Evolutionary conservation across 2,329 filamentous ascomycete species (phyloP).

Genomic region (Fusarium nodosum): DNA sequence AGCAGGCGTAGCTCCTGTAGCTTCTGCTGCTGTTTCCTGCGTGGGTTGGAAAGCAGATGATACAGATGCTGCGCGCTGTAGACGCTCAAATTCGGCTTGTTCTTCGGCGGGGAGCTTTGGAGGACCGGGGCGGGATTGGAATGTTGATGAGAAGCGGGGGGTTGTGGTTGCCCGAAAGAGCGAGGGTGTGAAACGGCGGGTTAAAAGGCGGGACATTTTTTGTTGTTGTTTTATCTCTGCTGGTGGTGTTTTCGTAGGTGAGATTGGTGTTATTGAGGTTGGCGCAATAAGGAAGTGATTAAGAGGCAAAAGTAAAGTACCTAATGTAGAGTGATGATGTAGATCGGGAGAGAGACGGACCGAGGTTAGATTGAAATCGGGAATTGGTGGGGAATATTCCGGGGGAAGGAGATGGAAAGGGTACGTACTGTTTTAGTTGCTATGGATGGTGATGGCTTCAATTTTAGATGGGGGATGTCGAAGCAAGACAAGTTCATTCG

Average conservation of each 20-base stretch:
- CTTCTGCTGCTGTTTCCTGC: constrained; percentile 2
- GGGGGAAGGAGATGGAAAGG: not conserved
- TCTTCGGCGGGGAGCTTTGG: constrained; percentile 89
- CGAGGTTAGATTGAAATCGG: constrained; percentile 36
- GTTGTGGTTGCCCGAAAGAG: constrained; percentile 55
- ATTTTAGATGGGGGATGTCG: not conserved
- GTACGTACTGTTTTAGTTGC: constrained; percentile 6
- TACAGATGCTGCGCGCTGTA: constrained; percentile 75
- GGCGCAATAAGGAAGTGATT: not conserved
- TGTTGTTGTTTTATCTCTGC: not conserved
- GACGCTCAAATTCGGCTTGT: constrained; percentile 89
- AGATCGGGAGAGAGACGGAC: constrained; percentile 40
- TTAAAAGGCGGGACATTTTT: constrained; percentile 42
- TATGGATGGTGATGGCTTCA: constrained; percentile 21
- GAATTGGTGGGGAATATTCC: constrained; percentile 6
- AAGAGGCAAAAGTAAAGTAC: constrained; percentile 5
- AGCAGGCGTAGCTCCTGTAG: constrained; percentile 44
- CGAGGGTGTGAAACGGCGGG: constrained; percentile 35
- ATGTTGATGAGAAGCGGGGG: constrained; percentile 55
- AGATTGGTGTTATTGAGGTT: constrained; percentile 2
- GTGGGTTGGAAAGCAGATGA: constrained; percentile 59
- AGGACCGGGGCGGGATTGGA: constrained; percentile 74
- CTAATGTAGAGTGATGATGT: constrained; percentile 13
- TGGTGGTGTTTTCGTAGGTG: not conserved
- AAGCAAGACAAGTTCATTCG: too few species aligned